phyloP scores from a whole-genome alignment of 805 yeast species.

The Ogataea chonburiensis region DNA sequence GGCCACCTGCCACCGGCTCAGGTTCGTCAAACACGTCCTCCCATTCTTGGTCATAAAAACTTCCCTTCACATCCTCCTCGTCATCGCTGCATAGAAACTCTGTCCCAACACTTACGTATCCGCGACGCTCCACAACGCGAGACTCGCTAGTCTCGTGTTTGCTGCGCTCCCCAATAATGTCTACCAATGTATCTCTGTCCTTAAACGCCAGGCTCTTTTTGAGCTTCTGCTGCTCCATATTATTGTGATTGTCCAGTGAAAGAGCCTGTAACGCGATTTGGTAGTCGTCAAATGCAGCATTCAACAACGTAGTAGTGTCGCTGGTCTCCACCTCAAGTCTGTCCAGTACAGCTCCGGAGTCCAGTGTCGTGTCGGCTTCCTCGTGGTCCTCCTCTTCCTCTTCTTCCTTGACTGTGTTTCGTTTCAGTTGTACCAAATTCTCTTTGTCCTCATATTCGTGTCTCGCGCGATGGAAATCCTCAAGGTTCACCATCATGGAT shows the following conservation, averaged over 20 bases:
- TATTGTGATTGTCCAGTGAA: slow-evolving; percentile 8
- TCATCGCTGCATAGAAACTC: slow-evolving; percentile 10
- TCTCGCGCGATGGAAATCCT: slow-evolving; percentile 11
- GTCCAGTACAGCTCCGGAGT: slow-evolving; percentile 19
- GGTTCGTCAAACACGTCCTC: slow-evolving; percentile 15
- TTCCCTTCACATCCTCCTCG: slow-evolving; percentile 8
- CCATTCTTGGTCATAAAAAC: slow-evolving; percentile 12
- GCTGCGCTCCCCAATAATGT: slow-evolving; percentile 9
- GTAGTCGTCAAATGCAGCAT: slow-evolving; percentile 28
- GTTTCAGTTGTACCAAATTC: too few relatives aligned
- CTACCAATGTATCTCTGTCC: slow-evolving; percentile 14
- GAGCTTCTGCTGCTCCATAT: slow-evolving; percentile 7
- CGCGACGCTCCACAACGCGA: slow-evolving; percentile 4
- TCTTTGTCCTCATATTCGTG: slow-evolving; percentile 10
- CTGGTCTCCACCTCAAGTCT: slow-evolving; percentile 17
- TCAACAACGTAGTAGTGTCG: slow-evolving; percentile 22
- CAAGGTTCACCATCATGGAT: slow-evolving; percentile 17
- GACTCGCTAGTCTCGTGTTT: not conserved
- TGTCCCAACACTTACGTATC: slow-evolving; percentile 15
- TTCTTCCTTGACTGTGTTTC: slow-evolving; percentile 1
- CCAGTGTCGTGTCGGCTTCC: slow-evolving; percentile 18
- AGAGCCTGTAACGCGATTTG: slow-evolving; percentile 21
- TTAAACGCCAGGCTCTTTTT: slow-evolving; percentile 18
- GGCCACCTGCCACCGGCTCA: not conserved
- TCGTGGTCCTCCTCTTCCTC: slow-evolving; percentile 9